phyloP scores from a whole-genome alignment of 495 filamentous ascomycete genomes.

The Beverwykella pulmonaria region DNA sequence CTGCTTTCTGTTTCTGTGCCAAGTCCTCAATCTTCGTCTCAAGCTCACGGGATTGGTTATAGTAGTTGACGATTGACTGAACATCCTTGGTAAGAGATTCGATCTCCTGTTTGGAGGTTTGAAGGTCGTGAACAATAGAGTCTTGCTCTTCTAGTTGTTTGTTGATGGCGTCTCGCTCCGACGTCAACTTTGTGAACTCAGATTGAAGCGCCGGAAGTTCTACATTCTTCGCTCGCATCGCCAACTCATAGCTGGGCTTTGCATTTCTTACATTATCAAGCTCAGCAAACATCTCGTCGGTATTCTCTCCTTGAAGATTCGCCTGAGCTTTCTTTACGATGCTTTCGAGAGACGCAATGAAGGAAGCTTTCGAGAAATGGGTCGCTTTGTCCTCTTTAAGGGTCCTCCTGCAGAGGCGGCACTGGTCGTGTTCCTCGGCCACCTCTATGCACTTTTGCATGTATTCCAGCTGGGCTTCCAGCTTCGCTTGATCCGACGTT shows the following conservation, averaged over 20 bases:
- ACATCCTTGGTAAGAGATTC: slow-evolving; percentile 77
- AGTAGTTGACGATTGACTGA: slow-evolving; percentile 70
- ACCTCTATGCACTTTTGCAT: slow-evolving; percentile 62
- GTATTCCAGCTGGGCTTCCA: slow-evolving; percentile 63
- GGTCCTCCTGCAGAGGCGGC: slow-evolving; percentile 67
- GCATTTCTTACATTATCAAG: slow-evolving; percentile 55
- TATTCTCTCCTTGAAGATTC: slow-evolving; percentile 48
- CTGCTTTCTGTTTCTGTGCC: slow-evolving; percentile 68
- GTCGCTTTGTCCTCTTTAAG: slow-evolving; percentile 62
- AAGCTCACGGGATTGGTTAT: slow-evolving; percentile 68
- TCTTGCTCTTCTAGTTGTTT: slow-evolving; percentile 74
- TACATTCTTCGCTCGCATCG: slow-evolving; percentile 63
- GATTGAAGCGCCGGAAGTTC: slow-evolving; percentile 72
- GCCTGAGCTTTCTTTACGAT: slow-evolving; percentile 56
- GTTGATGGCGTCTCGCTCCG: slow-evolving; percentile 62
- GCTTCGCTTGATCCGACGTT: slow-evolving; percentile 66
- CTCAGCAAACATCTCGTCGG: slow-evolving; percentile 57
- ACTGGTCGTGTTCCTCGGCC: slow-evolving; percentile 64
- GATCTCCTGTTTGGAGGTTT: slow-evolving; percentile 69
- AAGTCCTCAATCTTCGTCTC: slow-evolving; percentile 71
- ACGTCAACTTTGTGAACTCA: slow-evolving; percentile 59
- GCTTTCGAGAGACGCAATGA: slow-evolving; percentile 48
- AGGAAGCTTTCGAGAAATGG: slow-evolving; percentile 16
- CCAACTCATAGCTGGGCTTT: slow-evolving; percentile 66
- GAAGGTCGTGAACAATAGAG: slow-evolving; percentile 62